Evolutionary conservation across 352 stramenopile genomes (phyloP), one percentile per base, ranked within the genome.

Genomic region (Globisporangium iwayamae): DNA sequence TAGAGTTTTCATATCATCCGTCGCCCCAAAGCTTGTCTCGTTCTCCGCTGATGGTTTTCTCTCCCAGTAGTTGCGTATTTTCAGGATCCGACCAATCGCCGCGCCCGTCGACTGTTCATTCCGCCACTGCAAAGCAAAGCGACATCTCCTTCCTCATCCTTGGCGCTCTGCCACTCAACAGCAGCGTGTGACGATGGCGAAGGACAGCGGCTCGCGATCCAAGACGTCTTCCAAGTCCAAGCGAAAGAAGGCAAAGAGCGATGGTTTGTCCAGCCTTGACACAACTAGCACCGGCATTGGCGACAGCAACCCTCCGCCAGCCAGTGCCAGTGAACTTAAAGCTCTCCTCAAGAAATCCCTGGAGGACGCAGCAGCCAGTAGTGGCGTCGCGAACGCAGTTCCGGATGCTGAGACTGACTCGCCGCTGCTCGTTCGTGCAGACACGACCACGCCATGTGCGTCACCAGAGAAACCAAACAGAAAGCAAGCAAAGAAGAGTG

Each of bases 321-420:
- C 55, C 0, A 60, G 38, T 4, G 56, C 48, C 47, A 69, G 62
- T 28, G 66, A 71, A 25, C 66, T 65, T 38, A 71, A 71, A 18
- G 34, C 54, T 39, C 50, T 71, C 20, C 54, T 71, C n/a, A 57
- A 45, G 45, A 52, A 69, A 13, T 50, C 62, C 5, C 47, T 68
- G 9, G 22, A 41, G 51, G 8, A 52, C 56, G 32, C 51, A 51
- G 22, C 11, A 32, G 13, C 38, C 11, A 28, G 2, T 14, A 47
- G 52, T 20, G 71, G 51, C 1, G 14, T 68, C 5, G 63, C 71
- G 10, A 81, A 81, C 45, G 39, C 28, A 2, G 48, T 68, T 13
- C 50, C 60, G 22, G 73, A 53, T 57, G 70, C 77, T 5, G 59
- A 70, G 14, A 73, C 67, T 6, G 74, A 85, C 32, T 72, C 79